These are phyloP conservation scores for Prunella vulgaris DNA, from an alignment of 257 asterid genomes.

Conservation along the genomic window DNA sequence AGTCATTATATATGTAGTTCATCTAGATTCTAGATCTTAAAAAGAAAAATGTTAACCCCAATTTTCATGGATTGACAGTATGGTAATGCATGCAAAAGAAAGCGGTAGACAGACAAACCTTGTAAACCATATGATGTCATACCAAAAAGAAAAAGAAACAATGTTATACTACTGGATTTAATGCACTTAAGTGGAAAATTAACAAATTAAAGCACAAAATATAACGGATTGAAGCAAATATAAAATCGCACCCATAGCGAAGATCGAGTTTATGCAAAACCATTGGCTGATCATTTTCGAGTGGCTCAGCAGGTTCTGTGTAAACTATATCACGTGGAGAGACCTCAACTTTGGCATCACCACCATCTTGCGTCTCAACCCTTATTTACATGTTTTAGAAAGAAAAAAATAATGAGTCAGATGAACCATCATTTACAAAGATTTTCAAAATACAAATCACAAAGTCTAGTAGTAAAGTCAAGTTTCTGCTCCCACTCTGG, in stretches of 20 bases:
- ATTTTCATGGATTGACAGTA: constrained; percentile 5
- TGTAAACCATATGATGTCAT: not conserved
- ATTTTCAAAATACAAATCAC: constrained; percentile 1
- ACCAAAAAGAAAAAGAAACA: not conserved
- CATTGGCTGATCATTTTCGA: constrained; percentile 58
- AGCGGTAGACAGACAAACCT: not conserved
- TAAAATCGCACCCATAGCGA: constrained; percentile 72
- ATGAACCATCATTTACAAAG: constrained; percentile 14
- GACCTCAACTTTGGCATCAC: constrained; percentile 92
- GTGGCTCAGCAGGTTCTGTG: constrained; percentile 77
- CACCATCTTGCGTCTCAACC: constrained; percentile 99
- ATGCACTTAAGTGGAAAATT: not conserved
- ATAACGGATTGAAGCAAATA: constrained; percentile 7
- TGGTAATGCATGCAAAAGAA: not conserved
- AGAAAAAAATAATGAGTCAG: not conserved
- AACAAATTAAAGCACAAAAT: not conserved
- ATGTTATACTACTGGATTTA: not conserved
- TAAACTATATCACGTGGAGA: constrained; percentile 97
- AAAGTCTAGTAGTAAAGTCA: not conserved
- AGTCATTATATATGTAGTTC: not conserved
- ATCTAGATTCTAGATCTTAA: not conserved
- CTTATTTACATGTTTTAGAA: constrained; percentile 29
- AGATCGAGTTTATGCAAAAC: constrained; percentile 84
- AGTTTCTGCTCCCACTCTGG: not conserved
- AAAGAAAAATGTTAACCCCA: not conserved